Evolutionary conservation across 2,329 filamentous ascomycete genomes (phyloP), one percentile per base, ranked within the genome.

Genomic region (Aspergillus caelatus): DNA sequence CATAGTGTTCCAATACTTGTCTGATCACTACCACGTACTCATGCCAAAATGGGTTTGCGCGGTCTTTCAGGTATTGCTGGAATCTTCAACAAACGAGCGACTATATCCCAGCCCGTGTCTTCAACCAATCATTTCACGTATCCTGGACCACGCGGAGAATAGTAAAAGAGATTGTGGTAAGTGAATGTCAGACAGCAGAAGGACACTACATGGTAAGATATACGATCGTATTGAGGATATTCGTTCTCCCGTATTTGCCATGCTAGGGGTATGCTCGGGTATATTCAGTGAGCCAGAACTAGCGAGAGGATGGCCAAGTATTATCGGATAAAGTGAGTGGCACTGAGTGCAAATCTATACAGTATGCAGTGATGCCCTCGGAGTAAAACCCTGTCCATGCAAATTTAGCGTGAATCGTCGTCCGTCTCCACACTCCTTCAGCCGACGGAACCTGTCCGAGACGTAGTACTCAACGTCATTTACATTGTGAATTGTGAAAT

Each of bases 381-480:
- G 46, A 28, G 23, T 50, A 16, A 16, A 19, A 34, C 14, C 23
- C 50, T 30, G 52, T 53, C 30, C 30, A n/a, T 54, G 32, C 14
- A 54, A 19, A 54, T 54, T 54, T 36, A 36, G 32, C 12, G 30
- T 53, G 28, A 53, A 53, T 53, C 28, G n/a, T 45, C 23, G 8
- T 3, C n/a, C 57, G 26, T 32, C 56, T 34, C 1, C 46, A 75
- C 71, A 36, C 30, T 21, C 32, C 12, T 36, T 16, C 30, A 36
- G 52, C 52, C 23, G 52, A 23, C 32, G 52, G 52, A 54, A 54
- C 32, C n/a, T 36, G 52, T 21, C 52, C 52, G 52, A 54, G 32
- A 36, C 19, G n/a, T 19, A 21, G 21, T 23, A 53, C 19, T 21
- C 30, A 36, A 16, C 10, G 30, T 14, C 30, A 30, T 28, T 50